Percentiles rank a stretch among this genome's conserved stretches.
These are phyloP conservation scores for Aspergillus flavus DNA, from an alignment of 2,329 filamentous ascomycete genomes.

Conservation along the genomic window DNA sequence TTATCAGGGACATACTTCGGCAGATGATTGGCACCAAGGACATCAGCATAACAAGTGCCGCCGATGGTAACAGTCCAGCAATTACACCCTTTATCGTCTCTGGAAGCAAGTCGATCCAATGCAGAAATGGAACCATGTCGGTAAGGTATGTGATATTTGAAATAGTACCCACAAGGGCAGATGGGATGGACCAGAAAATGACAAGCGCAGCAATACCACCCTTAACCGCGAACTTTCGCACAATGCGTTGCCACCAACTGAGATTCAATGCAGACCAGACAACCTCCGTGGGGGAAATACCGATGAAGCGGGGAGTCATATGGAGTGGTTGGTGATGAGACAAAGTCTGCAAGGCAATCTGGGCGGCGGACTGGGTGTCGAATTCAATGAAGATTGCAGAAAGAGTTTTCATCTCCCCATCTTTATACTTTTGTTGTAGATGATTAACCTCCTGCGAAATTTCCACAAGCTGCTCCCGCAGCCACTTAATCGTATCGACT, in stretches of 20 bases:
- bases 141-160: conserved; percentile 77
- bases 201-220: conserved; percentile 74
- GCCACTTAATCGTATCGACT: conserved; percentile 89
- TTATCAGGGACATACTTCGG: conserved; percentile 56
- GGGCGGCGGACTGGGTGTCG: conserved; percentile 75
- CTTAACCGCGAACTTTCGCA: conserved; percentile 69
- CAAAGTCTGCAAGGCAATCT: conserved; percentile 80
- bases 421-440: conserved; percentile 66
- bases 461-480: conserved; percentile 71
- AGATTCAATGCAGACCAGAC: conserved; percentile 84
- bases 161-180: conserved; percentile 81
- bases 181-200: conserved; percentile 79
- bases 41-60: conserved; percentile 82
- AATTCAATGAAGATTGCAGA: conserved; percentile 91
- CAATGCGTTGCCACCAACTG: conserved; percentile 78
- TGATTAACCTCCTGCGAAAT: conserved; percentile 70
- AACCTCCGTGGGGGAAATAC: conserved; percentile 80
- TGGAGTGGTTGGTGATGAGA: conserved; percentile 84
- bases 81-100: conserved; percentile 72
- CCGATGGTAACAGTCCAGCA: conserved; percentile 78
- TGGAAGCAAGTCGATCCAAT: conserved; percentile 75
- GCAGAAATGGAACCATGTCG: conserved; percentile 60
- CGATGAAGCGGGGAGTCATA: conserved; percentile 85
- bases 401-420: conserved; percentile 65
- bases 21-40: conserved; percentile 81